phyloP scores from a whole-genome alignment of 164 flowering plant species.

The Umbilicus rupestris region DNA sequence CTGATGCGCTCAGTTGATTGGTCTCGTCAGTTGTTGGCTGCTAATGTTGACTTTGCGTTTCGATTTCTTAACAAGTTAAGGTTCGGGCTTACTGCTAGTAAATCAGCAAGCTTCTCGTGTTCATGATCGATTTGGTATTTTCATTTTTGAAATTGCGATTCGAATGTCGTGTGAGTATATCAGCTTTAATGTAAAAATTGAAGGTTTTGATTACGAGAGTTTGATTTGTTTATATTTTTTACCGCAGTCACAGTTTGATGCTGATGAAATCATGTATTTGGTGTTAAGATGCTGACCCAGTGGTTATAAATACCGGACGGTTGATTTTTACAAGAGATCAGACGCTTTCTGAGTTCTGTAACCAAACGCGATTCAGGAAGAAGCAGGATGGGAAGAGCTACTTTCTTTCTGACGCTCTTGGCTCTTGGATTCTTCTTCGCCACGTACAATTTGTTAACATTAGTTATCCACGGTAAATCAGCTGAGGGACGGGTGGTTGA shows the following conservation, averaged over 20 bases:
- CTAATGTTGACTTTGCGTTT: too few relatives aligned
- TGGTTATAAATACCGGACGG: neutral
- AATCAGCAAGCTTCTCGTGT: too few relatives aligned
- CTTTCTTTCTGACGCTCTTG: constrained; percentile 35
- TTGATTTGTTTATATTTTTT: neutral
- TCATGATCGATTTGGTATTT: neutral
- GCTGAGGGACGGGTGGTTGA: constrained; percentile 13
- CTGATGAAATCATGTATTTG: too few relatives aligned
- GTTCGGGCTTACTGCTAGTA: too few relatives aligned
- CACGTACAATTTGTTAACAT: constrained; percentile 48
- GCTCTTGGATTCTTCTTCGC: constrained; percentile 45
- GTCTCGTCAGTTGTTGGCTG: too few relatives aligned
- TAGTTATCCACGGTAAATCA: constrained; percentile 33
- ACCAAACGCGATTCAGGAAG: neutral
- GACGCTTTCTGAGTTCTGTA: too few relatives aligned
- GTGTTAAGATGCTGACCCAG: neutral
- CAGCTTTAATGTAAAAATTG: neutral
- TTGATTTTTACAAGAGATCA: too few relatives aligned
- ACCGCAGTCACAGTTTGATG: neutral
- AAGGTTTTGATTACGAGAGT: neutral
- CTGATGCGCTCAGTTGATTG: too few relatives aligned
- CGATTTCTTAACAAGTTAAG: too few relatives aligned
- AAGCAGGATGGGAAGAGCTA: constrained; percentile 29
- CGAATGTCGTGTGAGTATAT: neutral
- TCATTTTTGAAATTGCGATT: too few relatives aligned